Base-by-base conservation (phyloP, 352 stramenopile genomes). In the Chrysophaeum taylorii region DNA sequence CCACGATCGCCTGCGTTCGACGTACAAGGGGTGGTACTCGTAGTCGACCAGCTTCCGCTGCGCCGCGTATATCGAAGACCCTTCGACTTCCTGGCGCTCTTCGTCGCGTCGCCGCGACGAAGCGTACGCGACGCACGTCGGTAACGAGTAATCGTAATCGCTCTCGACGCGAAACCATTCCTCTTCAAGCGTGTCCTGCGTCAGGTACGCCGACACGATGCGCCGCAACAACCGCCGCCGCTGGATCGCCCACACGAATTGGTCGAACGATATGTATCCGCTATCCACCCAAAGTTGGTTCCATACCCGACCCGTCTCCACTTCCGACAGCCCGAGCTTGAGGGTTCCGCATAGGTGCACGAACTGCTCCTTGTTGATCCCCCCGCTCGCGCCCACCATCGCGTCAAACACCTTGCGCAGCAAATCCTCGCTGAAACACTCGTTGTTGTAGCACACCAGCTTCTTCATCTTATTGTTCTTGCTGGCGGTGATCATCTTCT, bases 1-100 rank as follows among this genome's bases (percentile, higher is more conserved):
- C 73, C 73, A 78, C 7, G 54, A 52, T 35, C 76, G 73, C 21
- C 73, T n/a, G n/a, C n/a, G n/a, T n/a, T n/a, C n/a, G n/a, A n/a
- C n/a, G n/a, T n/a, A n/a, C n/a, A n/a, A n/a, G n/a, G n/a, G n/a
- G n/a, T n/a, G n/a, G n/a, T n/a, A n/a, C n/a, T n/a, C n/a, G n/a
- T n/a, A n/a, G n/a, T n/a, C n/a, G n/a, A n/a, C n/a, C n/a, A n/a
- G n/a, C n/a, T n/a, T n/a, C n/a, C n/a, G n/a, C n/a, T n/a, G n/a
- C n/a, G n/a, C n/a, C n/a, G n/a, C n/a, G n/a, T n/a, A n/a, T n/a
- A n/a, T 31, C 33, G 70, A 42, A 16, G 60, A 5, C 21, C 41
- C 64, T 31, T 78, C 76, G 41, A 74, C 74, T 16, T 48, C 62
- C 62, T 78, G 73, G 39, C 72, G 76, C 0, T 9, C 43, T 38